Conservation (phyloP, 83 land plant genomes). For the Picea abies region DNA sequence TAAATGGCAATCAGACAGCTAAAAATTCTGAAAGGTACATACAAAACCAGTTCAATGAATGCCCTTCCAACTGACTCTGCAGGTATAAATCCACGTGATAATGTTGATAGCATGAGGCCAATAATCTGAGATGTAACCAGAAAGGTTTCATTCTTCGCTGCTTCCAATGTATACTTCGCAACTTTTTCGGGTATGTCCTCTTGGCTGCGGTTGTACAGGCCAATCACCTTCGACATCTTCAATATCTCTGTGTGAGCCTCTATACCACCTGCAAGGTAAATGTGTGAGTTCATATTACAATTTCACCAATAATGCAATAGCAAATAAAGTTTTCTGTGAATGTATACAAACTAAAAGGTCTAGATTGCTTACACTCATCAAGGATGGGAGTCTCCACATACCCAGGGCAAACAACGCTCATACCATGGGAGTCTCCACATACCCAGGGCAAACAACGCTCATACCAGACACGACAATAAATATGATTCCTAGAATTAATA, state of each 20-base stretch:
- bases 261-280: not conserved
- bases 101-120: not conserved
- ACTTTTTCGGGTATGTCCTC: not conserved
- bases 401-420: too few species aligned
- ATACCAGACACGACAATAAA: too few species aligned
- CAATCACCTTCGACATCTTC: not conserved
- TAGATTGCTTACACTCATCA: too few species aligned
- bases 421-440: too few species aligned
- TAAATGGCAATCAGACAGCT: not conserved
- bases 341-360: too few species aligned
- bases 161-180: not conserved
- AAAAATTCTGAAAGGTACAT: not conserved
- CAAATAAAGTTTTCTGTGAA: too few species aligned
- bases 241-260: not conserved
- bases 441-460: too few species aligned
- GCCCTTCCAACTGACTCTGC: not conserved
- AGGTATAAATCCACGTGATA: not conserved
- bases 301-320: too few species aligned
- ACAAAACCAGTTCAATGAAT: not conserved
- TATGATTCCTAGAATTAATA: too few species aligned
- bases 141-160: not conserved
- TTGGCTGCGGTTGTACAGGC: not conserved
- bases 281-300: too few species aligned
- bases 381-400: too few species aligned
- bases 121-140: not conserved